Conservation (phyloP, 2,329 filamentous ascomycete species). For the Erysiphe pulchra region DNA sequence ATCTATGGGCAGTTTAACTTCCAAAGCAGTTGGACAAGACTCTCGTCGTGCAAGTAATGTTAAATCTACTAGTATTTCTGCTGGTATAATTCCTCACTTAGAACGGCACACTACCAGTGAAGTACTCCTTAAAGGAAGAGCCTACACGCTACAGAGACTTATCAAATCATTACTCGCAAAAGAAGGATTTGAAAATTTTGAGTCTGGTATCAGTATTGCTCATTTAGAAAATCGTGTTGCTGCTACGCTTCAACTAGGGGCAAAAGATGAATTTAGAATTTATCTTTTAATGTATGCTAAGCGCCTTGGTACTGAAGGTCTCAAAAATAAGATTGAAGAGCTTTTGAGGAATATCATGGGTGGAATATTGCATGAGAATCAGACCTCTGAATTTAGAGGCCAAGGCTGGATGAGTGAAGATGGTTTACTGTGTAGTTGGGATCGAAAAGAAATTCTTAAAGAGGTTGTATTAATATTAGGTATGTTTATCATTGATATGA, state of each 20-base stretch:
- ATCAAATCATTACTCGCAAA: constrained; percentile 71
- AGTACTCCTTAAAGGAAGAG: constrained; percentile 70
- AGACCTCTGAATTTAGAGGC: constrained; percentile 16
- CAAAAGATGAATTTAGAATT: constrained; percentile 75
- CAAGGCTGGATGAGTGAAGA: constrained; percentile 39
- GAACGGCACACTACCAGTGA: constrained; percentile 91
- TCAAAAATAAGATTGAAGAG: constrained; percentile 78
- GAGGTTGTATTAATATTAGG: constrained; percentile 83
- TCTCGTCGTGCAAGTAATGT: constrained; percentile 21
- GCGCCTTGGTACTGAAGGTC: constrained; percentile 69
- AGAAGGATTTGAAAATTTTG: constrained; percentile 79
- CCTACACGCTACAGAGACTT: constrained; percentile 72
- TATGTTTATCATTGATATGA: constrained; percentile 19
- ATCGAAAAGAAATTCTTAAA: constrained; percentile 62
- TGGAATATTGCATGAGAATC: constrained; percentile 35
- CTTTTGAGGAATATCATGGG: constrained; percentile 61
- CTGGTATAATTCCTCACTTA: constrained; percentile 76
- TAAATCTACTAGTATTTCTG: constrained; percentile 40
- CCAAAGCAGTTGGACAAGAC: constrained; percentile 36
- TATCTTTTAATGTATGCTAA: constrained; percentile 98
- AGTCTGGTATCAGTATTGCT: constrained; percentile 73
- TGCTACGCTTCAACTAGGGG: constrained; percentile 59
- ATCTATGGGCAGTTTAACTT: constrained; percentile 55
- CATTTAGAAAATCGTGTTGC: constrained; percentile 90
- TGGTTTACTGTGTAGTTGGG: constrained; percentile 71